A percentile compares a stretch with the other conserved stretches of the same genome.
phyloP scores from a whole-genome alignment of 371 early-diverging fungal species.

The Rhizopus stolonifer region DNA sequence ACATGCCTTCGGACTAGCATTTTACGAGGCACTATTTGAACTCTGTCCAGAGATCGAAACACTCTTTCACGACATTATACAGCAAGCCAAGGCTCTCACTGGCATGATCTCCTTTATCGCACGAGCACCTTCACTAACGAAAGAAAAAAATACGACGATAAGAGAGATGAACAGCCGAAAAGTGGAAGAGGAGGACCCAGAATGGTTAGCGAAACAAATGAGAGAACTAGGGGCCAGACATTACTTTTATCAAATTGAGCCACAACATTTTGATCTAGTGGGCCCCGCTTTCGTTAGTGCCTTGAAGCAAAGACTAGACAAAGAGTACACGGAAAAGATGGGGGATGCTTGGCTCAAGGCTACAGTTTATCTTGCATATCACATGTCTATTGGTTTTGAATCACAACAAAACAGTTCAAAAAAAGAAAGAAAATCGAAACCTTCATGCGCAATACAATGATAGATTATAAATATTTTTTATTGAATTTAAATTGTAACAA shows the following conservation, averaged over 20 bases:
- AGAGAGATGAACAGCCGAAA: conserved; percentile 32
- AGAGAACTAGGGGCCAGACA: conserved; percentile 45
- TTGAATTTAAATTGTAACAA: not conserved
- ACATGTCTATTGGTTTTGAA: conserved; percentile 31
- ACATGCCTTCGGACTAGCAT: conserved; percentile 44
- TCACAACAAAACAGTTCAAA: conserved; percentile 26
- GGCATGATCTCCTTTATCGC: conserved; percentile 47
- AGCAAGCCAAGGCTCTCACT: conserved; percentile 45
- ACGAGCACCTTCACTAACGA: conserved; percentile 22
- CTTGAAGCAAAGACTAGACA: conserved; percentile 30
- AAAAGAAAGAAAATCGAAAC: not conserved
- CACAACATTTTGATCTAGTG: conserved; percentile 31
- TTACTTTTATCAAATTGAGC: conserved; percentile 35
- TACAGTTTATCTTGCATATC: conserved; percentile 21
- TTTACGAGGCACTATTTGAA: conserved; percentile 43
- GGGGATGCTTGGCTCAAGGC: conserved; percentile 46
- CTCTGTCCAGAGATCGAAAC: conserved; percentile 20
- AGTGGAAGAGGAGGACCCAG: conserved; percentile 32
- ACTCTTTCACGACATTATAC: conserved; percentile 38
- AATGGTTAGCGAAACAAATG: conserved; percentile 23
- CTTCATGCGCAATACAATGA: conserved; percentile 6
- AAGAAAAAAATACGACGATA: conserved; percentile 16
- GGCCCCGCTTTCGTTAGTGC: conserved; percentile 44
- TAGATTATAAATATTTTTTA: not conserved
- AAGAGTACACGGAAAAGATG: conserved; percentile 37